Conservation (phyloP, 148 eudicot species). For the Chenopodium album region DNA sequence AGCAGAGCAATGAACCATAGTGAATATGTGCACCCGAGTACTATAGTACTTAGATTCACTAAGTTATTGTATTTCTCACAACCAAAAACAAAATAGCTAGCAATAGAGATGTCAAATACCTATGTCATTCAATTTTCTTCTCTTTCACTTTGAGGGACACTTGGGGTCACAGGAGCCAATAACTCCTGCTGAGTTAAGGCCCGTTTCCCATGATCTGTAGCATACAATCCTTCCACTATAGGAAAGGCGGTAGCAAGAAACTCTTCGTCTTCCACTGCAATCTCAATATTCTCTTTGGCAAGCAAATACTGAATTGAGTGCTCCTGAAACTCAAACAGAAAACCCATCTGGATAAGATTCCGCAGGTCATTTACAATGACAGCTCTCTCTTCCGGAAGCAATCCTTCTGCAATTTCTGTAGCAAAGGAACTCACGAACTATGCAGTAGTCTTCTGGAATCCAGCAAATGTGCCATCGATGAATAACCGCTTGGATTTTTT, state of each 20-base stretch:
- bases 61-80: background rate
- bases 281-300: slow-evolving; percentile 24
- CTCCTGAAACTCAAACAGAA: slow-evolving; percentile 26
- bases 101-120: slow-evolving; percentile 12
- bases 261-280: slow-evolving; percentile 24
- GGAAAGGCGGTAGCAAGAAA: slow-evolving; percentile 22
- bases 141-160: background rate
- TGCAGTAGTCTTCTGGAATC: slow-evolving; percentile 21
- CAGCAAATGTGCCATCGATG: slow-evolving; percentile 15
- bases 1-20: background rate
- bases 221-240: background rate
- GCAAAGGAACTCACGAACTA: slow-evolving; percentile 26
- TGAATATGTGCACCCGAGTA: background rate
- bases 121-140: slow-evolving; percentile 21
- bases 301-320: slow-evolving; percentile 26
- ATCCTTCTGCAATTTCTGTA: slow-evolving; percentile 25
- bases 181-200: slow-evolving; percentile 1
- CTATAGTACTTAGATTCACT: background rate
- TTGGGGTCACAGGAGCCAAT: slow-evolving; percentile 19
- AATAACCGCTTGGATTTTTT: slow-evolving; percentile 14
- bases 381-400: slow-evolving; percentile 10
- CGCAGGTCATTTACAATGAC: slow-evolving; percentile 25
- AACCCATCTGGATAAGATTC: slow-evolving; percentile 30
- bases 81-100: background rate
- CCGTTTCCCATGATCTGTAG: slow-evolving; percentile 4